These are phyloP conservation scores for Pisolithus tinctorius DNA, from an alignment of 768 basidiomycete species.

Conservation along the genomic window DNA sequence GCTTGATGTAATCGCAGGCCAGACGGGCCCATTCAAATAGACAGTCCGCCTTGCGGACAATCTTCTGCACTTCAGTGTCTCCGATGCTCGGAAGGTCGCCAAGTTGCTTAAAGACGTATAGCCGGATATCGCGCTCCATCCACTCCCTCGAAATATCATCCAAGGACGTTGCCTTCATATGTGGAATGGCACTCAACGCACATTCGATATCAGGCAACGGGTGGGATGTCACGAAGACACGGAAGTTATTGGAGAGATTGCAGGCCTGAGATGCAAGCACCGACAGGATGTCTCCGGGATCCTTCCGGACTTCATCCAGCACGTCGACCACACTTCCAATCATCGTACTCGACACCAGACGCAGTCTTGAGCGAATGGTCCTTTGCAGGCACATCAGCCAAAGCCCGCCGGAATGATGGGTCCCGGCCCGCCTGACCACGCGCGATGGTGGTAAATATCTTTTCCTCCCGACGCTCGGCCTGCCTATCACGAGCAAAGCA, in stretches of 20 bases:
- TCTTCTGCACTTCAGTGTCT: not conserved
- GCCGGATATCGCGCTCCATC: not conserved
- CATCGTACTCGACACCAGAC: slow-evolving; percentile 1
- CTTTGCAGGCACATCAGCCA: not conserved
- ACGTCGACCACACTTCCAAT: slow-evolving; percentile 19
- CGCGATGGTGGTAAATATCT: not conserved
- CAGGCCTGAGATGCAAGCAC: slow-evolving; percentile 33
- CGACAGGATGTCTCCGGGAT: slow-evolving; percentile 9
- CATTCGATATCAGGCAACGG: slow-evolving; percentile 20
- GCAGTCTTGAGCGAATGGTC: not conserved
- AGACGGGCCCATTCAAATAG: slow-evolving; percentile 18
- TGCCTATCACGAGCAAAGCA: not conserved
- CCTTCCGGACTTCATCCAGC: slow-evolving; percentile 9
- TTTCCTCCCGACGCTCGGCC: not conserved
- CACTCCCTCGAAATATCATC: not conserved
- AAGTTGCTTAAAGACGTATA: not conserved
- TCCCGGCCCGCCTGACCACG: not conserved
- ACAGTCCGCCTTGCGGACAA: slow-evolving; percentile 9
- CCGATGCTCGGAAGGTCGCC: not conserved
- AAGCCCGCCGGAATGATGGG: not conserved
- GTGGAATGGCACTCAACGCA: not conserved
- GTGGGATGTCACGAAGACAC: slow-evolving; percentile 28
- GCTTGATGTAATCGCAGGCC: slow-evolving; percentile 10
- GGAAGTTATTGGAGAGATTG: slow-evolving; percentile 35
- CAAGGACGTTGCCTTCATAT: not conserved